phyloP scores from a whole-genome alignment of 2,329 filamentous ascomycete genomes.

The Fusarium nelsonii region DNA sequence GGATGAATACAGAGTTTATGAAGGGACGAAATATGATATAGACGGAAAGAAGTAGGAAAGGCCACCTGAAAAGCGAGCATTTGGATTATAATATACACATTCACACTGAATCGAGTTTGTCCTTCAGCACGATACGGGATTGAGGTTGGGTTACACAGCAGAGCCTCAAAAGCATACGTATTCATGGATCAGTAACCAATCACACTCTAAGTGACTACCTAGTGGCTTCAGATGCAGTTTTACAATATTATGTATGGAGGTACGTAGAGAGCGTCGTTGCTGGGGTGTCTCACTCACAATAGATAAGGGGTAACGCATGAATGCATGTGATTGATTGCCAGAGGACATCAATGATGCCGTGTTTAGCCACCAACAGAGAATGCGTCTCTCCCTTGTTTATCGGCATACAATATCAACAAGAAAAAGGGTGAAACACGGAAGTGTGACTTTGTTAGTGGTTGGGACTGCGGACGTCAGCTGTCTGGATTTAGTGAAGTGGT shows the following conservation, averaged over 20 bases:
- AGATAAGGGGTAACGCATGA: not conserved
- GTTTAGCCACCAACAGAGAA: not conserved
- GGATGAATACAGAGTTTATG: not conserved
- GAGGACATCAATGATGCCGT: not conserved
- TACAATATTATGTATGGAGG: too few relatives aligned
- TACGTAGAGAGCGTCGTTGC: not conserved
- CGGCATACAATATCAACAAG: not conserved
- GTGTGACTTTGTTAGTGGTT: not conserved
- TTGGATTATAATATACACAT: not conserved
- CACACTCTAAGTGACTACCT: not conserved
- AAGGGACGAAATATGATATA: not conserved
- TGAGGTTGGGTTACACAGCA: not conserved
- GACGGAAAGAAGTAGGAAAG: not conserved
- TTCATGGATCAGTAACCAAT: not conserved
- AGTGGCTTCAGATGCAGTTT: constrained; percentile 15
- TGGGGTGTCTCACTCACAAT: not conserved
- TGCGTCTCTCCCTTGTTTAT: not conserved
- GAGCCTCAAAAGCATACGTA: constrained; percentile 1
- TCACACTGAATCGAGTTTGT: not conserved
- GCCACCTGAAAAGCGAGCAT: not conserved
- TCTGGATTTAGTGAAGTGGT: constrained; percentile 7
- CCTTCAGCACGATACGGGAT: not conserved
- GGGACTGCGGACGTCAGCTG: constrained; percentile 14
- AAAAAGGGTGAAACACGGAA: not conserved
- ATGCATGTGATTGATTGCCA: not conserved